Evolutionary conservation across 2,329 filamentous ascomycete species (phyloP).

Genomic region (Xylaria sp.): DNA sequence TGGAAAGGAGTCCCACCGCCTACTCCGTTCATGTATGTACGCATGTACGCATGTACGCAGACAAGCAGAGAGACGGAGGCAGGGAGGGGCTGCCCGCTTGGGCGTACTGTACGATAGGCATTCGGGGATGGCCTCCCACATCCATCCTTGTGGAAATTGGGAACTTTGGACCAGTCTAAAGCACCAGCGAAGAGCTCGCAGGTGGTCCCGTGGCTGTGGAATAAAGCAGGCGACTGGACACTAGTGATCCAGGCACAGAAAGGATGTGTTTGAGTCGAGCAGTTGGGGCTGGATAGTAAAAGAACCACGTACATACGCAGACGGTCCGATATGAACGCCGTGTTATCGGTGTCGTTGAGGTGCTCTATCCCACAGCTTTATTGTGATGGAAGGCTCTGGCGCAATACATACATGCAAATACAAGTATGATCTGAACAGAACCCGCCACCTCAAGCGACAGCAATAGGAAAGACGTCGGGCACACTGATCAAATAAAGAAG

Average conservation of each 20-base stretch:
- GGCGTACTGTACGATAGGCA: not conserved
- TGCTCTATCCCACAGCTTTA: not conserved
- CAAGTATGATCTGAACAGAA: too few relatives aligned
- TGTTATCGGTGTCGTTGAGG: not conserved
- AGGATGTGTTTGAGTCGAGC: not conserved
- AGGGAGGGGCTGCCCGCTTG: not conserved
- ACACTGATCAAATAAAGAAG: not conserved
- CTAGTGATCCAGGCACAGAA: not conserved
- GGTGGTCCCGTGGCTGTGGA: not conserved
- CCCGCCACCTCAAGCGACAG: too few relatives aligned
- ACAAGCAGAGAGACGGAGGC: too few relatives aligned
- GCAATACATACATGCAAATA: too few relatives aligned
- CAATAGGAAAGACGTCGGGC: not conserved
- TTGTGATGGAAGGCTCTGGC: too few relatives aligned
- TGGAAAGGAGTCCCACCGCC: conserved; percentile 2
- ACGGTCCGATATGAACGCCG: not conserved
- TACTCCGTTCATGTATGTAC: not conserved
- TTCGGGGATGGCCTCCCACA: not conserved
- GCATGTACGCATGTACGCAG: too few relatives aligned
- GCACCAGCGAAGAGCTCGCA: not conserved
- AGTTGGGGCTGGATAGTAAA: not conserved
- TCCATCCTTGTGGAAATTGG: not conserved
- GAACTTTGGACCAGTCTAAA: not conserved
- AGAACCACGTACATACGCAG: not conserved
- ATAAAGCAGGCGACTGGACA: not conserved